Conservation (phyloP, 2,329 filamentous ascomycete species). For the Fusarium sp. region DNA sequence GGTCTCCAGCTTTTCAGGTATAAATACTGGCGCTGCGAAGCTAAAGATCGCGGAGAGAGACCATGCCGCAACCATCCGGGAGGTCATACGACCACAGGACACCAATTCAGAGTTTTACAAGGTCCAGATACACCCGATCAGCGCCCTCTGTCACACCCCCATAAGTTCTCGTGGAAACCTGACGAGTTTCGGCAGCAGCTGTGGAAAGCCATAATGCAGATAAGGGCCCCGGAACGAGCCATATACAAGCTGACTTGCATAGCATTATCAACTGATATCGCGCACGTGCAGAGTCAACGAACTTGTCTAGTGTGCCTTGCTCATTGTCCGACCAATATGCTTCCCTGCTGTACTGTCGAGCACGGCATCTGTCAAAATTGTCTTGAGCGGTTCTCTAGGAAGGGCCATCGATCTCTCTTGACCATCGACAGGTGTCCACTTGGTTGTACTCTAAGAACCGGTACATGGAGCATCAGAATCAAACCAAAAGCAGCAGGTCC, state of each 20-base stretch:
- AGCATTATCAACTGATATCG: not conserved
- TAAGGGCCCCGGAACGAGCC: not conserved
- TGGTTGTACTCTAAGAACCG: too few relatives aligned
- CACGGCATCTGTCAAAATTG: constrained; percentile 31
- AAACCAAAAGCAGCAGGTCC: too few relatives aligned
- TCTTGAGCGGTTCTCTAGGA: constrained; percentile 2
- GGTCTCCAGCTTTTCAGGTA: constrained; percentile 18
- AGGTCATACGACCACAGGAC: constrained; percentile 8
- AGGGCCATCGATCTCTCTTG: too few relatives aligned
- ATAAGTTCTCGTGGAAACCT: constrained; percentile 21
- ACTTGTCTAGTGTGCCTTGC: constrained; percentile 26
- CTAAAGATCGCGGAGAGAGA: not conserved
- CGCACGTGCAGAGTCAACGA: constrained; percentile 11
- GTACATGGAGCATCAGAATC: too few relatives aligned
- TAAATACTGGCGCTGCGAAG: constrained; percentile 31
- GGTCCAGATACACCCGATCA: too few relatives aligned
- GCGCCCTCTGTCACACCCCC: too few relatives aligned
- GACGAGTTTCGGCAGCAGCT: constrained; percentile 2
- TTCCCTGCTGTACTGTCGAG: constrained; percentile 29
- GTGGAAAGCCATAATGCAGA: not conserved
- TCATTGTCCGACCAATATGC: constrained; percentile 23
- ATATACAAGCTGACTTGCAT: not conserved
- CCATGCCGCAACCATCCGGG: constrained; percentile 23
- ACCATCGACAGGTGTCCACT: too few relatives aligned
- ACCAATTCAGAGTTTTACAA: constrained; percentile 11